Percentiles rank a stretch among this genome's conserved stretches.
These are phyloP conservation scores for Suillus variegatus DNA, from an alignment of 768 basidiomycete genomes.

Conservation along the genomic window DNA sequence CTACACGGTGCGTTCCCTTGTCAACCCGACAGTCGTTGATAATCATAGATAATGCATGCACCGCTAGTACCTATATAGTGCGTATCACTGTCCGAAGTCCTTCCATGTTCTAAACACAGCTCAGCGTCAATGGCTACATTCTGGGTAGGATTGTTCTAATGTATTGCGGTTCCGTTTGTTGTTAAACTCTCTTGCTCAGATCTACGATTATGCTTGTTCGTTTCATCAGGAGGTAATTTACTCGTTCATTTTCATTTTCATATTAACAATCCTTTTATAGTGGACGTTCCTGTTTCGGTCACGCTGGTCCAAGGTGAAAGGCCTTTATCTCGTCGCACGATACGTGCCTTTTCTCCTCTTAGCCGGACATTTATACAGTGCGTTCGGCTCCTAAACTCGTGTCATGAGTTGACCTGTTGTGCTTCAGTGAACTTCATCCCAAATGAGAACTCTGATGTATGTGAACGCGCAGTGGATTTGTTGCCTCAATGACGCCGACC, in stretches of 20 bases:
- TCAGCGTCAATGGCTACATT: constrained; percentile 7
- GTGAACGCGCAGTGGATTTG: not conserved
- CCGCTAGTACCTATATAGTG: not conserved
- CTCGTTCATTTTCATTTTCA: too few relatives aligned
- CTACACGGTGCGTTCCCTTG: not conserved
- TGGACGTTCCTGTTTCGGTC: not conserved
- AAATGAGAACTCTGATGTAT: not conserved
- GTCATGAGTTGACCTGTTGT: not conserved
- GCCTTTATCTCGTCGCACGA: constrained; percentile 2
- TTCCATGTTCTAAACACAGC: not conserved
- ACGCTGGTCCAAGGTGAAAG: constrained; percentile 1
- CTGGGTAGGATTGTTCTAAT: not conserved
- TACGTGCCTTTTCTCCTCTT: constrained; percentile 1
- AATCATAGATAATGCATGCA: not conserved
- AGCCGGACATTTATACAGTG: constrained; percentile 1
- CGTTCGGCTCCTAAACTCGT: not conserved
- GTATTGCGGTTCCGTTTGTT: not conserved
- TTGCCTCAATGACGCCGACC: not conserved
- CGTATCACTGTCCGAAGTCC: not conserved
- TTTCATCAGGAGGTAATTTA: not conserved
- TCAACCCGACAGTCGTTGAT: not conserved
- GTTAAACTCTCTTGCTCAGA: not conserved
- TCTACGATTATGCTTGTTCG: constrained; percentile 1
- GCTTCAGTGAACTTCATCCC: not conserved
- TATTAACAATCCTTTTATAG: not conserved